These are phyloP conservation scores for Dryadomyces quercus-mongolicae DNA, from an alignment of 2,329 filamentous ascomycete genomes.

Conservation along the genomic window DNA sequence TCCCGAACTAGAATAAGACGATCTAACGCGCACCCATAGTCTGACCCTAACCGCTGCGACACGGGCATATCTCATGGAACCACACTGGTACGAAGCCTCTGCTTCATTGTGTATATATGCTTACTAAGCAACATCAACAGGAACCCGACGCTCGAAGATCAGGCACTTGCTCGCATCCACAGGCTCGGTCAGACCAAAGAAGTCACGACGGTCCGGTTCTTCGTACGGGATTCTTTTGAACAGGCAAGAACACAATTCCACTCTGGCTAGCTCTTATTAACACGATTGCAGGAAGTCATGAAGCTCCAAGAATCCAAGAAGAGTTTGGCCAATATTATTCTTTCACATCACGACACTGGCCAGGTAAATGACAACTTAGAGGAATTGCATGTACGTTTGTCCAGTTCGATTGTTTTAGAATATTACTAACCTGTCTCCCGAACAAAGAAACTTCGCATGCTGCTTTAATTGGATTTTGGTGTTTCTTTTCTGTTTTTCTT, in stretches of 20 bases:
- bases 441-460: no score
- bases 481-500: no score
- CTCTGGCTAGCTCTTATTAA: no score
- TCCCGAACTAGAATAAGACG: background rate
- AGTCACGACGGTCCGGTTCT: slow-evolving; percentile 18
- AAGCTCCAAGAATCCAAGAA: slow-evolving; percentile 11
- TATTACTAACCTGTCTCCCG: no score
- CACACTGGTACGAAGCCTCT: slow-evolving; percentile 32
- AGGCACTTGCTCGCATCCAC: slow-evolving; percentile 18
- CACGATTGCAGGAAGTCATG: slow-evolving; percentile 8
- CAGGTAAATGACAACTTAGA: background rate
- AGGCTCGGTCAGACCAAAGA: slow-evolving; percentile 16
- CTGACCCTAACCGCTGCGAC: slow-evolving; percentile 35
- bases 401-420: no score
- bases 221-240: slow-evolving; percentile 16
- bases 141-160: slow-evolving; percentile 20
- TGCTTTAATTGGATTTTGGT: no score
- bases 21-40: slow-evolving; percentile 20
- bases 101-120: background rate
- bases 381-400: slow-evolving; percentile 2
- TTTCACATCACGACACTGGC: slow-evolving; percentile 2
- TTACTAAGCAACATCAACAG: slow-evolving; percentile 5
- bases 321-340: slow-evolving; percentile 9
- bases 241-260: no score
- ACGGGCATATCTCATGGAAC: slow-evolving; percentile 35